These are phyloP conservation scores for Colletotrichum sp. DNA, from an alignment of 2,329 filamentous ascomycete genomes.

Conservation along the genomic window DNA sequence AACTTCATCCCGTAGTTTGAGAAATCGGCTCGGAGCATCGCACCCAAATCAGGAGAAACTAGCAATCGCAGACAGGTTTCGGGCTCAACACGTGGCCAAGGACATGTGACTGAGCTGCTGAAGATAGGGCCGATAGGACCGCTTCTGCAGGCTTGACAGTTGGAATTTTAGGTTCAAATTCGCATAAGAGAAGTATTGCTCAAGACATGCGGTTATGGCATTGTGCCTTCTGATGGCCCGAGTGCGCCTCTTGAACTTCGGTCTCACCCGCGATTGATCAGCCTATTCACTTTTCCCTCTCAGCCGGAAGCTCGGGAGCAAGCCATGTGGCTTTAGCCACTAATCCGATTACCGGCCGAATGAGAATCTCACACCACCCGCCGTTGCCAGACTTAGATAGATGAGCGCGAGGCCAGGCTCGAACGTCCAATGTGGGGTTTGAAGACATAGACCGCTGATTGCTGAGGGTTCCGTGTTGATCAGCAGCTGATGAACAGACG, in stretches of 20 bases:
- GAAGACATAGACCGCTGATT: background rate
- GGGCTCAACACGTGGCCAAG: background rate
- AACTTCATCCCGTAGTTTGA: background rate
- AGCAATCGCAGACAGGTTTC: background rate
- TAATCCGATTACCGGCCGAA: background rate
- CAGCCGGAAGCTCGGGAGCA: background rate
- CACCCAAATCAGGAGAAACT: background rate
- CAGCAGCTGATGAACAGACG: background rate
- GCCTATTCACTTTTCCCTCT: background rate
- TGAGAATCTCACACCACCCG: background rate
- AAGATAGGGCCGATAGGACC: background rate
- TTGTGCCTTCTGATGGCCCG: background rate
- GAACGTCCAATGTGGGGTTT: background rate
- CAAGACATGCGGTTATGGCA: background rate
- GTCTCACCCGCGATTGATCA: background rate
- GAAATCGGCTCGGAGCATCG: background rate
- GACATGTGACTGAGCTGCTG: background rate
- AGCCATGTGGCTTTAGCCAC: background rate
- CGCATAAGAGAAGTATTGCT: background rate
- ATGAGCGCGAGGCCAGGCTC: background rate
- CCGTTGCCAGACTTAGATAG: background rate
- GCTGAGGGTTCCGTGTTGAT: background rate
- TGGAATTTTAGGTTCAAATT: background rate
- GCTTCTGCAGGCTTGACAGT: background rate
- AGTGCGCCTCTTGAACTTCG: background rate